Evolutionary conservation across 371 early-diverging fungal genomes (phyloP).

Genomic region (Mortierella sp.): DNA sequence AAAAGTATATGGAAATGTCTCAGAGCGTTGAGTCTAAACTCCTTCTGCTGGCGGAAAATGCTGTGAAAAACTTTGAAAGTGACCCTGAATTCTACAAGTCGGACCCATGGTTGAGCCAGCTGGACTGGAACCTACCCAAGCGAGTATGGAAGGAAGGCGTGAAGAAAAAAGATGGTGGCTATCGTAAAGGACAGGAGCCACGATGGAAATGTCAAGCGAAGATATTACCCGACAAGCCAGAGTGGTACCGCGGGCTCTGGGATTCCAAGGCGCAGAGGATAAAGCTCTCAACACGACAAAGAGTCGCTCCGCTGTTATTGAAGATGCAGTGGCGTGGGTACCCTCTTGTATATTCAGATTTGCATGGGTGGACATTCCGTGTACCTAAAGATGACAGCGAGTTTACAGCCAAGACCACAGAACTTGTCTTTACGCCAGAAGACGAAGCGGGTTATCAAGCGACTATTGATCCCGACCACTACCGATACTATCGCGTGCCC

Average conservation of each 20-base stretch:
- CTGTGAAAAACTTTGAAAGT: constrained; percentile 63
- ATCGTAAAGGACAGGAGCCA: constrained; percentile 60
- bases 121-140: constrained; percentile 84
- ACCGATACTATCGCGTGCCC: constrained; percentile 81
- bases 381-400: constrained; percentile 62
- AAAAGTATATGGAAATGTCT: constrained; percentile 66
- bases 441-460: constrained; percentile 31
- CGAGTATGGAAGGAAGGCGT: constrained; percentile 55
- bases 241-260: constrained; percentile 92
- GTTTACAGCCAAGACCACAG: constrained; percentile 27
- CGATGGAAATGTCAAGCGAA: constrained; percentile 54
- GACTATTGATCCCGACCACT: constrained; percentile 52
- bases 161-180: constrained; percentile 56
- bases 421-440: constrained; percentile 34
- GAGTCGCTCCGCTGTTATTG: constrained; percentile 86
- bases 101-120: constrained; percentile 89
- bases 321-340: constrained; percentile 87
- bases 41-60: constrained; percentile 74
- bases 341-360: constrained; percentile 79
- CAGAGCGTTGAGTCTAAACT: constrained; percentile 72
- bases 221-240: constrained; percentile 78
- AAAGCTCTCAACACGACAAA: constrained; percentile 77
- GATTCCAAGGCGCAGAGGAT: constrained; percentile 66
- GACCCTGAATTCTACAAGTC: constrained; percentile 38
- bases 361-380: constrained; percentile 88